Conservation (phyloP, 331 rosid genomes). For the Acacia pycnantha region DNA sequence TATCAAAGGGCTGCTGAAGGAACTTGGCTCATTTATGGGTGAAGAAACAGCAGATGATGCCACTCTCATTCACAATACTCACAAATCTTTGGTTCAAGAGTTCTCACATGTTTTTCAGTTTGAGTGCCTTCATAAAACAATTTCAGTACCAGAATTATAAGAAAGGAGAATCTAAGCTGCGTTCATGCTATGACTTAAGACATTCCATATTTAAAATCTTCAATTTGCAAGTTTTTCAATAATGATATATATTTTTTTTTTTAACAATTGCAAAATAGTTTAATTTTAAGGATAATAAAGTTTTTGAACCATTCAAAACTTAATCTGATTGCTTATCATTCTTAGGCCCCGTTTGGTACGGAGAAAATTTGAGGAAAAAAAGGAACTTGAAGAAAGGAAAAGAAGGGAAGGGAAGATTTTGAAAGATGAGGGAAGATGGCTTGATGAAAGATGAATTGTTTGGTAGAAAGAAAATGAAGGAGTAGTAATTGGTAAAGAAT, state of each 20-base stretch:
- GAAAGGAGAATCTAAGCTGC: neutral
- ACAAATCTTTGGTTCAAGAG: conserved; percentile 46
- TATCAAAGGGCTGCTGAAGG: conserved; percentile 37
- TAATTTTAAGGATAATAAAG: too few relatives aligned
- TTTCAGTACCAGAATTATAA: neutral
- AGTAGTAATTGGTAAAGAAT: too few relatives aligned
- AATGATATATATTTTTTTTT: neutral
- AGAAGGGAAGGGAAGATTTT: too few relatives aligned
- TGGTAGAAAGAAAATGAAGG: too few relatives aligned
- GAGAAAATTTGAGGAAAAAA: too few relatives aligned
- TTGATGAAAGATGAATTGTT: too few relatives aligned
- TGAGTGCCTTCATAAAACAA: conserved; percentile 34
- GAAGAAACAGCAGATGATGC: neutral
- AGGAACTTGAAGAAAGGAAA: too few relatives aligned
- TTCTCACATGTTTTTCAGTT: conserved; percentile 55
- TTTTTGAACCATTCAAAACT: too few relatives aligned
- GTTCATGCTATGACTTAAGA: neutral
- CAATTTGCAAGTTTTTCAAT: neutral
- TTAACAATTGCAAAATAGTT: neutral
- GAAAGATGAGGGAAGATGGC: too few relatives aligned
- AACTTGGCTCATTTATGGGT: neutral
- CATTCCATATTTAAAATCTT: neutral
- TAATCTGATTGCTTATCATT: neutral
- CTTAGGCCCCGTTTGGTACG: too few relatives aligned
- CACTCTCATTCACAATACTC: conserved; percentile 35